A percentile compares a stretch with the other conserved stretches of the same genome.
Evolutionary conservation across 257 asterid genomes (phyloP).

Genomic region (Gentiana dahurica): DNA sequence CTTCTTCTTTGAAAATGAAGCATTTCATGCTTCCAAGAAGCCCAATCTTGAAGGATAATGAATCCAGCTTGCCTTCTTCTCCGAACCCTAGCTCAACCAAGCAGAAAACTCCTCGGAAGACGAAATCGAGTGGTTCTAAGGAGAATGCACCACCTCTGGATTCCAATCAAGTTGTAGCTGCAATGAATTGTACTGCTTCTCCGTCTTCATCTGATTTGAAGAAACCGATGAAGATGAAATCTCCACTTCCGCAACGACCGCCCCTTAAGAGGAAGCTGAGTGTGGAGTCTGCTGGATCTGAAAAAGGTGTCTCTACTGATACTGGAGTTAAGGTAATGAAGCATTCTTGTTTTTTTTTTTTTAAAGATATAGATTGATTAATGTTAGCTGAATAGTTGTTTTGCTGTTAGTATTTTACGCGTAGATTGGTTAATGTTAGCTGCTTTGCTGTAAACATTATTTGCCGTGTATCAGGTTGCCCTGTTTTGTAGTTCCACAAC

Average conservation of each 20-base stretch:
- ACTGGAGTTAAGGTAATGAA: conserved; percentile 66
- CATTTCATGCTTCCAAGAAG: conserved; percentile 44
- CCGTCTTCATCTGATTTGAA: conserved; percentile 26
- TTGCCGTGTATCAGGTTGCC: too few species aligned
- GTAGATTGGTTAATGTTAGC: too few species aligned
- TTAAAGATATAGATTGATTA: too few species aligned
- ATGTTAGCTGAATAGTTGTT: too few species aligned
- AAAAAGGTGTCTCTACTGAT: conserved; percentile 36
- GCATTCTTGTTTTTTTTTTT: too few species aligned
- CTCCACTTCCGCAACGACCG: conserved; percentile 89
- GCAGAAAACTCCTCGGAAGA: conserved; percentile 35
- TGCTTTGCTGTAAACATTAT: too few species aligned
- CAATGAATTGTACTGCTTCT: conserved; percentile 11
- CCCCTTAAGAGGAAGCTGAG: conserved; percentile 83
- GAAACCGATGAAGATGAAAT: conserved; percentile 34
- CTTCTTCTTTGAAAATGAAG: conserved; percentile 18
- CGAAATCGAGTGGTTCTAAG: conserved; percentile 34
- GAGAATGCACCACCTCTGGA: conserved; percentile 64
- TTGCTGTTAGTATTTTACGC: too few species aligned
- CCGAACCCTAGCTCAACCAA: conserved; percentile 35
- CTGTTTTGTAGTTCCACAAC: background rate
- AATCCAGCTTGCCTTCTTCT: background rate
- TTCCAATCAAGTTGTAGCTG: conserved; percentile 7
- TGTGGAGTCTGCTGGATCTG: conserved; percentile 41
- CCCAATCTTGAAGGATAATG: conserved; percentile 24